Evolutionary conservation across 192 early-diverging fungal genomes (phyloP), one percentile per base, ranked within the genome.

Genomic region (Umbelopsis ramanniana): DNA sequence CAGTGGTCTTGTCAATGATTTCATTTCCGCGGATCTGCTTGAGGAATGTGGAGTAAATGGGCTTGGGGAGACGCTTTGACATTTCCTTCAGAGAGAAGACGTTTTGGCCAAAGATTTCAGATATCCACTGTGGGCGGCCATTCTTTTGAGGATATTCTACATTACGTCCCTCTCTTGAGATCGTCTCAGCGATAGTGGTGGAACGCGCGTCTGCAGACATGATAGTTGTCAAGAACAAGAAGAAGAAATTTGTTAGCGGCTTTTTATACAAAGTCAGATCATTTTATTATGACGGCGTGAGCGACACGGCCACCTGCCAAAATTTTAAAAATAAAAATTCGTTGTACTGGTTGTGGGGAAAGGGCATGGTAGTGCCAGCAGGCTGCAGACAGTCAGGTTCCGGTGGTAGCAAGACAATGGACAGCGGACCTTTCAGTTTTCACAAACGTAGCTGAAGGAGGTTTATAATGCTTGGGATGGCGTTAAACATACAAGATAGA

Each of bases 21-120:
- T 93, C 89, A 52, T 94, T 88, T 75, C 96, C 96, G 78, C 95
- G 87, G 38, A 94, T 87, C 86, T 99, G 98, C 88, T 94, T 92
- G 68, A 93, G 79, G 87, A 98, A 99, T 48, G 89, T 91, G 67
- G 90, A 89, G 82, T 91, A 98, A 67, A 97, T 91, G 29, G 96
- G 95, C 88, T 99, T 99, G 77, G 98, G 98, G 43, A 99, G 87
- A 43, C 89, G 86, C 74, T 88, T 88, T 78, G 93, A 87, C 84
- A 99, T 92, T 72, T 90, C 86, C 88, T 95, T 94, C 54, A 95
- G 86, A 53, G 92, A 91, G 82, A 99, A 99, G 54, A 99, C 98
- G 72, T 96, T 96, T 81, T 92, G 82, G 60, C 93, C 95, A 80
- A 89, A 99, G 75, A 98, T 88, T 80, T 97, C 96, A 8, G 96